These are phyloP conservation scores for Monilinia vaccinii-corymbosi DNA, from an alignment of 2,329 filamentous ascomycete genomes.

Conservation along the genomic window DNA sequence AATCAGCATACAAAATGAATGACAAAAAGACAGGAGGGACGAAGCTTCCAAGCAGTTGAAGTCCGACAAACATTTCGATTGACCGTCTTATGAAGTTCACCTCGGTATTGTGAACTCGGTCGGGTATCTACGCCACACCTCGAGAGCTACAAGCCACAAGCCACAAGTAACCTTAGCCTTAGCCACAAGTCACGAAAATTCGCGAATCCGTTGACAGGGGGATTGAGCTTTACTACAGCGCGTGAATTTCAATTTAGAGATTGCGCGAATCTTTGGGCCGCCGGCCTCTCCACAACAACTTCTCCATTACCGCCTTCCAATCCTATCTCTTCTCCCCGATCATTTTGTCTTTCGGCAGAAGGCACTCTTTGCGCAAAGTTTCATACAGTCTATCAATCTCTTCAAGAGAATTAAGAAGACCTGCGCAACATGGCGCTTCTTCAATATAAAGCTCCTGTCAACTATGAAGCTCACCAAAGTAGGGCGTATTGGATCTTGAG, in stretches of 20 bases:
- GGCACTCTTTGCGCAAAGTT: not conserved
- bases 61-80: not conserved
- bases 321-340: not conserved
- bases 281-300: constrained; percentile 1
- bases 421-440: constrained; percentile 63
- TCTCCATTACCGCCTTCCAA: not conserved
- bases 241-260: constrained; percentile 10
- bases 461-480: constrained; percentile 84
- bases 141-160: not conserved
- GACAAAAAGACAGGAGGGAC: not conserved
- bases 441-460: constrained; percentile 67
- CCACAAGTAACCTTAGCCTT: too few relatives aligned
- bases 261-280: constrained; percentile 4
- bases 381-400: not conserved
- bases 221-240: not conserved
- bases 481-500: constrained; percentile 30
- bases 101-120: constrained; percentile 2
- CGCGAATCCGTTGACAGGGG: constrained; percentile 2
- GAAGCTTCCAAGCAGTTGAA: not conserved
- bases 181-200: constrained; percentile 5
- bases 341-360: not conserved
- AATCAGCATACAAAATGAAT: not conserved
- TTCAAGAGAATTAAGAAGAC: constrained; percentile 13
- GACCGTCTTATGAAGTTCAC: not conserved
- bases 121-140: not conserved